Evolutionary conservation across 768 basidiomycete genomes (phyloP).

Genomic region (Mycena crocata): DNA sequence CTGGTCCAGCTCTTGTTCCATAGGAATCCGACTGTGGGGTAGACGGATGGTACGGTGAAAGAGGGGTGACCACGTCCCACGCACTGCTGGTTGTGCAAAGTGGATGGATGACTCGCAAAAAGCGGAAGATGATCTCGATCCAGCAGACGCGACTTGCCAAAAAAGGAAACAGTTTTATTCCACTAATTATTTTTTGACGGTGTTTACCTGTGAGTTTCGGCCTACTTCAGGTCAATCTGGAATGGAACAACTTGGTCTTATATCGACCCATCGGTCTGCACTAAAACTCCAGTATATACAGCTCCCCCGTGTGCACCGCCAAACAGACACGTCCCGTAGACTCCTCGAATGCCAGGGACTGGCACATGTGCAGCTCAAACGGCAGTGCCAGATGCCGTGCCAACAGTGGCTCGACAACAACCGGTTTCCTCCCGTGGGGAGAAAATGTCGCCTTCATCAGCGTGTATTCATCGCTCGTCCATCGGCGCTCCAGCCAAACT

Average conservation of each 20-base stretch:
- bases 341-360: conserved; percentile 67
- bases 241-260: too few relatives aligned
- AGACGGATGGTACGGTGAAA: background rate
- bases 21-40: conserved; percentile 40
- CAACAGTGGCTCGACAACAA: conserved; percentile 52
- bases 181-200: too few relatives aligned
- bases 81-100: background rate
- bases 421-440: conserved; percentile 31
- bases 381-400: conserved; percentile 62
- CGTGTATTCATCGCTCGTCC: conserved; percentile 60
- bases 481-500: conserved; percentile 65
- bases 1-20: conserved; percentile 83
- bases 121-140: conserved; percentile 8
- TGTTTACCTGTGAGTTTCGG: too few relatives aligned
- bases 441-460: conserved; percentile 65
- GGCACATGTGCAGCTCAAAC: conserved; percentile 58
- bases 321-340: conserved; percentile 62
- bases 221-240: too few relatives aligned
- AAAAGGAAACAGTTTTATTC: conserved; percentile 7
- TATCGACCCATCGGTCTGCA: background rate
- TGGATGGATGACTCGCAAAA: conserved; percentile 11
- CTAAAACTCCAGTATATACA: conserved; percentile 60
- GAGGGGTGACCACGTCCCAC: background rate
- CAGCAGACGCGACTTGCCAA: background rate
- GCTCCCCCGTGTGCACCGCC: conserved; percentile 62